These are phyloP conservation scores for Colletotrichum tanaceti DNA, from an alignment of 2,329 filamentous ascomycete species.

Conservation along the genomic window DNA sequence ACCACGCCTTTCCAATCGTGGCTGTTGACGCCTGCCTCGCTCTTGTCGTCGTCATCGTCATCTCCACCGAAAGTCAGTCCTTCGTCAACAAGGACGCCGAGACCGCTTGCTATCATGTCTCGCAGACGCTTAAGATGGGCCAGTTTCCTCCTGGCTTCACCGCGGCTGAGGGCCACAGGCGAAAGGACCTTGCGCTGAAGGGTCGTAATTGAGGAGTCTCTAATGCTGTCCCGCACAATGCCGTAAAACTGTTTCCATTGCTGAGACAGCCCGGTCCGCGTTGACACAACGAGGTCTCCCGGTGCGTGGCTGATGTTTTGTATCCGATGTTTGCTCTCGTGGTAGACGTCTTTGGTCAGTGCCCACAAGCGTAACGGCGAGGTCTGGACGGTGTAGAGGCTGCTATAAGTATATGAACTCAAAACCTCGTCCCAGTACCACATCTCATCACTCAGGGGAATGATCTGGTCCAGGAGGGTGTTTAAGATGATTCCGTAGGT, in stretches of 20 bases:
- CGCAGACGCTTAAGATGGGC: slow-evolving; percentile 76
- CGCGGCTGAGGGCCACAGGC: slow-evolving; percentile 79
- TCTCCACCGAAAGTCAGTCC: slow-evolving; percentile 76
- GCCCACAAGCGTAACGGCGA: slow-evolving; percentile 80
- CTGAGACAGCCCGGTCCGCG: slow-evolving; percentile 56
- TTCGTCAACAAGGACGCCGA: slow-evolving; percentile 89
- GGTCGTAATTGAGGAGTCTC: slow-evolving; percentile 76
- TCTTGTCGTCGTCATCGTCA: slow-evolving; percentile 62
- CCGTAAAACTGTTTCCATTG: slow-evolving; percentile 80
- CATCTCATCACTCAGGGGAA: slow-evolving; percentile 85
- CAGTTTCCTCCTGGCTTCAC: slow-evolving; percentile 81
- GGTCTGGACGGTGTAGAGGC: slow-evolving; percentile 87
- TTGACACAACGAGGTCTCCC: slow-evolving; percentile 51
- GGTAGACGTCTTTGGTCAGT: slow-evolving; percentile 77
- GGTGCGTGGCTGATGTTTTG: slow-evolving; percentile 44
- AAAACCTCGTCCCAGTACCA: slow-evolving; percentile 97
- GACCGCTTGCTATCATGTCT: slow-evolving; percentile 84
- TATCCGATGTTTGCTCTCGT: slow-evolving; percentile 61
- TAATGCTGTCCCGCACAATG: slow-evolving; percentile 80
- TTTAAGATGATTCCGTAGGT: slow-evolving; percentile 85
- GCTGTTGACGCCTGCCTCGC: slow-evolving; percentile 63
- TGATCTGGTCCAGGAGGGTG: slow-evolving; percentile 82
- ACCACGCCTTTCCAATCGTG: slow-evolving; percentile 77
- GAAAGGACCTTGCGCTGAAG: slow-evolving; percentile 79
- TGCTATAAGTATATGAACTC: slow-evolving; percentile 80